Conservation (phyloP, 2,329 filamentous ascomycete genomes). For the Colletotrichum phormii region DNA sequence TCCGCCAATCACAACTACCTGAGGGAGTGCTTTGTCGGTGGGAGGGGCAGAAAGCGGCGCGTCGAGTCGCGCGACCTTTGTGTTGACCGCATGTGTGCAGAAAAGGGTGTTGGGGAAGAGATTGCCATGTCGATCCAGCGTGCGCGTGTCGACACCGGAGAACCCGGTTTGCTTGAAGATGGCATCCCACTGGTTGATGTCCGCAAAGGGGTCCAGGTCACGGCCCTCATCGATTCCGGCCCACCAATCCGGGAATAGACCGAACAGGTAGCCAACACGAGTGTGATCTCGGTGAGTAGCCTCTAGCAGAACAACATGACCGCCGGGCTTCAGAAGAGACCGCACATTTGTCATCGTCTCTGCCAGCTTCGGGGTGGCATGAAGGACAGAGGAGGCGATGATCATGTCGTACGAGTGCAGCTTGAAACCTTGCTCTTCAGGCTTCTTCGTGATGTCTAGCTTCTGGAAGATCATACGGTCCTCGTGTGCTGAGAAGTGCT, state of each 20-base stretch:
- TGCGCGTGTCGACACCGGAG: constrained; percentile 7
- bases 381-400: constrained; percentile 44
- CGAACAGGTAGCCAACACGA: constrained; percentile 36
- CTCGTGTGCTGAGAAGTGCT: constrained; percentile 20
- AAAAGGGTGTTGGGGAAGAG: constrained; percentile 22
- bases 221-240: constrained; percentile 41
- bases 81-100: not conserved
- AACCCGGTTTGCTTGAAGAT: constrained; percentile 44
- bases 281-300: constrained; percentile 9
- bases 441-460: constrained; percentile 47
- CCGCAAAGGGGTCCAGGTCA: constrained; percentile 39
- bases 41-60: not conserved
- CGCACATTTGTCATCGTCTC: constrained; percentile 40
- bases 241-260: constrained; percentile 47
- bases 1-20: constrained; percentile 6
- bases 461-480: constrained; percentile 18
- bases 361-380: constrained; percentile 42
- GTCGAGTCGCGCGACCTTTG: not conserved
- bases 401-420: constrained; percentile 43
- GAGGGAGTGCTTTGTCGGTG: not conserved
- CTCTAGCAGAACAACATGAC: constrained; percentile 40
- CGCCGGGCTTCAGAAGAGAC: constrained; percentile 46
- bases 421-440: constrained; percentile 44
- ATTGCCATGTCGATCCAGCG: not conserved
- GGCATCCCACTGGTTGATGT: constrained; percentile 41